Base-by-base conservation (phyloP, 495 filamentous ascomycete genomes). In the Penicillium macrosclerotiorum region DNA sequence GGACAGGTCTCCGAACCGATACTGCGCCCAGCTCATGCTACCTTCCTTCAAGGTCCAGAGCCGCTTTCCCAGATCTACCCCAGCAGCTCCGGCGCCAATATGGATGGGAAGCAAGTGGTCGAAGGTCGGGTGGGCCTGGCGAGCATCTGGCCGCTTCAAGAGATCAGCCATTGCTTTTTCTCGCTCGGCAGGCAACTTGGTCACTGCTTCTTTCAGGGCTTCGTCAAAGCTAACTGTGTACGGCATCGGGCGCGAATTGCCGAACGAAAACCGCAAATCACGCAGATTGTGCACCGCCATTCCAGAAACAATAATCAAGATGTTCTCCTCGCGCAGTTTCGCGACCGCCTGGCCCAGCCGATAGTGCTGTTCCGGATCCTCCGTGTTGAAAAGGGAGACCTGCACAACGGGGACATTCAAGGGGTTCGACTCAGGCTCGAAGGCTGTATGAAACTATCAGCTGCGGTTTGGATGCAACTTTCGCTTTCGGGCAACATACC, bases 241-340 rank as follows among this genome's bases (percentile, higher is more conserved):
- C n/a, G 81, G 81, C 57, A 84, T 29, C 2, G 79, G 77, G 12
- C 47, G 58, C 13, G 73, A 54, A n/a, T 70, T 63, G 4, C 66
- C 74, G 39, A 59, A 65, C 1, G 72, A 59, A 37, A 68, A 68
- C 8, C 72, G 70, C 48, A 85, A 17, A 52, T 90, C 87, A n/a
- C 81, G 75, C 27, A 91, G 73, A 59, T 93, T 93, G 57, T 93
- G 89, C 17, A 90, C 90, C 1, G 85, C 85, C 88, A 92, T 91
- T n/a, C 90, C 89, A 0, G 86, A 84, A 14, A 79, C 77, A 32
- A 95, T 81, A 36, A 94, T 82, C 24, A 87, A 69, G 37, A 93
- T 76, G 34, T 79, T 79, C 48, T 90, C 80, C 26, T 86, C 81
- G 19, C 89, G 82, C 4, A 94, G 80, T 17, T 65, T 51, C 2